These are phyloP conservation scores for Malus sieversii DNA, from an alignment of 306 rosid species.

Conservation along the genomic window DNA sequence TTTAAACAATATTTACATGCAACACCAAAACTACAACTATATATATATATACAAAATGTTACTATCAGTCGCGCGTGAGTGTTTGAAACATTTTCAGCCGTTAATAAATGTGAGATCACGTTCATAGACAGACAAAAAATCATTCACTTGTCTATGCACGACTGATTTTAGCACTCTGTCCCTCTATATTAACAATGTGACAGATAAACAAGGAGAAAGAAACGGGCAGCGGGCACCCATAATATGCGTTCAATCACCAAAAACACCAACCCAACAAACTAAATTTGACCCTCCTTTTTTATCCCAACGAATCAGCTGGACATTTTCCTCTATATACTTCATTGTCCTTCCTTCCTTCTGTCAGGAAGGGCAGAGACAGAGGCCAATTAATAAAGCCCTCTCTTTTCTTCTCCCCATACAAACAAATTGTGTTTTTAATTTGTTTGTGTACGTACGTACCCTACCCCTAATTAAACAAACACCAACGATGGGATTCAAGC, in stretches of 20 bases:
- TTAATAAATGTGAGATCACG: not conserved
- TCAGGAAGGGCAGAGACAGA: not conserved
- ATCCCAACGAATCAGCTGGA: not conserved
- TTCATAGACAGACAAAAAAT: not conserved
- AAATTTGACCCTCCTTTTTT: not conserved
- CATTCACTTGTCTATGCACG: no score
- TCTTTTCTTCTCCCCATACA: not conserved
- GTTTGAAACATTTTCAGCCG: not conserved
- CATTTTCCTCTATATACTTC: not conserved
- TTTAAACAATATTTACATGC: not conserved
- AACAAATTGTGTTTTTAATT: not conserved
- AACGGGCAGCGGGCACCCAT: not conserved
- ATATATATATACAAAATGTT: not conserved
- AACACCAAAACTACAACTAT: not conserved
- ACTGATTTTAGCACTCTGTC: not conserved
- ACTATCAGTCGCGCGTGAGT: not conserved
- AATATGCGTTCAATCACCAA: constrained; percentile 1
- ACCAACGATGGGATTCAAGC: constrained; percentile 29
- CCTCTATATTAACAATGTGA: not conserved
- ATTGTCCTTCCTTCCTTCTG: not conserved
- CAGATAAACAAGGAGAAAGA: constrained; percentile 16
- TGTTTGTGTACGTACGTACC: not conserved
- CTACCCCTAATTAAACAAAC: not conserved
- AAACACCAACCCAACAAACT: not conserved
- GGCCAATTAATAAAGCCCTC: not conserved